Conservation (phyloP, 1,139 yeast genomes). For the Geotrichum candidum region DNA sequence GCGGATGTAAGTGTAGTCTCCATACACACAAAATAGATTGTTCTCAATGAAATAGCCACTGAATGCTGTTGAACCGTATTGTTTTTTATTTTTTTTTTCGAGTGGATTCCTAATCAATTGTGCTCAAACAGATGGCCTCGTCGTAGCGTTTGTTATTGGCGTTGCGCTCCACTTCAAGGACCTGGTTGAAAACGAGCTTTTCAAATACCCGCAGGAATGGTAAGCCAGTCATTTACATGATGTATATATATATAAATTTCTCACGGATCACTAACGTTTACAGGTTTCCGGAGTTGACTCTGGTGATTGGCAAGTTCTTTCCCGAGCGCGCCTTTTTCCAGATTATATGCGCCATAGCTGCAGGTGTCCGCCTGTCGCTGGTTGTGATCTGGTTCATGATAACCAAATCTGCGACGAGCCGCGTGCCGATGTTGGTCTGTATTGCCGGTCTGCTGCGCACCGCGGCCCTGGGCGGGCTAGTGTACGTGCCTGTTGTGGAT, state of each 20-base stretch:
- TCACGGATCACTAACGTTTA: background rate
- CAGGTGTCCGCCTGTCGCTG: conserved; percentile 61
- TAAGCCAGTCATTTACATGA: background rate
- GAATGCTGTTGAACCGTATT: background rate
- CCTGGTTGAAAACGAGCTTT: conserved; percentile 9
- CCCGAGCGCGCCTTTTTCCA: conserved; percentile 80
- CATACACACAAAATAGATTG: background rate
- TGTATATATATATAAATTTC: background rate
- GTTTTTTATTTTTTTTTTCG: background rate
- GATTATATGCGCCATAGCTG: conserved; percentile 61
- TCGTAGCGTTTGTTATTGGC: conserved; percentile 7
- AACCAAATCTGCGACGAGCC: conserved; percentile 25
- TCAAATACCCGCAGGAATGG: conserved; percentile 11
- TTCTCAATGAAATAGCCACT: background rate
- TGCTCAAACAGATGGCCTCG: conserved; percentile 3
- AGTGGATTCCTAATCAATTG: background rate
- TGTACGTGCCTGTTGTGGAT: conserved; percentile 13
- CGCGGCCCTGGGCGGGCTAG: conserved; percentile 11
- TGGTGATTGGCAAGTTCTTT: conserved; percentile 33
- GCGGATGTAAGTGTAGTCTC: conserved; percentile 7
- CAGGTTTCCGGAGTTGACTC: conserved; percentile 11
- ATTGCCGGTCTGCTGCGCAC: conserved; percentile 10
- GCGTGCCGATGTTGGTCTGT: conserved; percentile 6
- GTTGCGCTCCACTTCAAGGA: conserved; percentile 9
- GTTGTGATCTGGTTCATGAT: conserved; percentile 72